Base-by-base conservation (phyloP, 2,329 filamentous ascomycete genomes). In the Colletotrichum sp. region DNA sequence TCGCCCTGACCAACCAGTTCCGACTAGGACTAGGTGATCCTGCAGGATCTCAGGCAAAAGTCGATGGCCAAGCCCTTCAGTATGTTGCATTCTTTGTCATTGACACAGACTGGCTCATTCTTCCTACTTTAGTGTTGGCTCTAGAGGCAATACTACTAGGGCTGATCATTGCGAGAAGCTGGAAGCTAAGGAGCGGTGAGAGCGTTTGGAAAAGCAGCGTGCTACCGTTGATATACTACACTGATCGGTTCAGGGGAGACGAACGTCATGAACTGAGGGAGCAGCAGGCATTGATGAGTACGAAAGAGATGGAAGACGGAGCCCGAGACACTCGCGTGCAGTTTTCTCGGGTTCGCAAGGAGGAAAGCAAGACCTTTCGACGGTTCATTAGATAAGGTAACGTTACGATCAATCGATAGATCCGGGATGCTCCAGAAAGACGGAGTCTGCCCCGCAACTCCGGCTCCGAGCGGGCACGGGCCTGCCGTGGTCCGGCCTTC, bases 251-350 rank as follows among this genome's bases (percentile, higher is more conserved):
- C 43, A 21, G 10, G n/a, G 43, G 43, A 2, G 43, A 48, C 1
- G 3, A 30, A 30, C 26, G 26, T 6, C 6, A 6, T 26, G 10
- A 48, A 0, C 1, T 5, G n/a, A 0, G n/a, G 7, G 43, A 48
- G 43, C 43, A 48, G 43, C n/a, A 48, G 10, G 43, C n/a, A 1
- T 1, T 48, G 43, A 48, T 48, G 43, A 48, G n/a, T 21, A 8
- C n/a, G 6, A 48, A 48, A 13, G 43, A 48, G 10, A 48, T 48
- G 43, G 43, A 48, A 3, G n/a, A 10, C 2, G 43, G 10, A 4
- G 43, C 43, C n/a, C n/a, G 43, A 7, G 10, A 48, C 0, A 48
- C n/a, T 48, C 43, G 43, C 3, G 43, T 48, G n/a, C 3, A 48
- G 43, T 48, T 48, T 7, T 48, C n/a, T 48, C 43, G 43, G 43